Evolutionary conservation across 345 rosid species (phyloP), one percentile per base, ranked within the genome.

Genomic region (Kandelia obovata): DNA sequence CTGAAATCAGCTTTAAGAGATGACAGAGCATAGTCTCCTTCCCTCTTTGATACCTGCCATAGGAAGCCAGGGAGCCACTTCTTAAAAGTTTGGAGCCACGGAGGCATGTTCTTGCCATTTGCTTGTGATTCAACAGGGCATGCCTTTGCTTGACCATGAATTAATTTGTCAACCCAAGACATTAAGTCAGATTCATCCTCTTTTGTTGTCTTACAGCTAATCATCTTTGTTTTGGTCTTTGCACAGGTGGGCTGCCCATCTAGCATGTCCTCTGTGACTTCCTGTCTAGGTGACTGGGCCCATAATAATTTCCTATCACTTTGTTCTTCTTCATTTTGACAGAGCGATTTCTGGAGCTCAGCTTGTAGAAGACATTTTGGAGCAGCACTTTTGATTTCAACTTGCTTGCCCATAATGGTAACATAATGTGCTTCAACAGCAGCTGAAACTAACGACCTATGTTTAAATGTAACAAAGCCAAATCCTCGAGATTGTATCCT

Each of bases 1-100:
- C 81, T 85, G 80, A 89, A 92, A 78, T 92, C 97, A 21, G 85
- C 78, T 84, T 92, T 92, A 63, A 89, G 83, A 57, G 96, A 92
- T 53, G 97, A 89, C 13, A 92, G 87, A 64, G 97, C 89, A 81
- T 89, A 92, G 63, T 73, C 79, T 61, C 28, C 80, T 55, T 69
- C 85, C 53, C 62, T 67, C 59, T 53, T 69, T 64, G 87, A 75
- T 60, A 65, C 62, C 68, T 77, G 76, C 58, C 53, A 58, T 61
- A 92, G 72, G 81, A 83, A 83, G 59, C 55, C 5, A 23, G 94
- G 97, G 21, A 92, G 80, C 97, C 97, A 92, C 53, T 77, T 89
- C 62, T 51, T 82, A 56, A 92, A 88, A 65, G 60, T 85, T 67
- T 69, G 73, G 69, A 92, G 78, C 97, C 97, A 92, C 30, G 39